Evolutionary conservation across 2,329 filamentous ascomycete genomes (phyloP), one percentile per base, ranked within the genome.

Genomic region (Pestalotiopsis sp.): DNA sequence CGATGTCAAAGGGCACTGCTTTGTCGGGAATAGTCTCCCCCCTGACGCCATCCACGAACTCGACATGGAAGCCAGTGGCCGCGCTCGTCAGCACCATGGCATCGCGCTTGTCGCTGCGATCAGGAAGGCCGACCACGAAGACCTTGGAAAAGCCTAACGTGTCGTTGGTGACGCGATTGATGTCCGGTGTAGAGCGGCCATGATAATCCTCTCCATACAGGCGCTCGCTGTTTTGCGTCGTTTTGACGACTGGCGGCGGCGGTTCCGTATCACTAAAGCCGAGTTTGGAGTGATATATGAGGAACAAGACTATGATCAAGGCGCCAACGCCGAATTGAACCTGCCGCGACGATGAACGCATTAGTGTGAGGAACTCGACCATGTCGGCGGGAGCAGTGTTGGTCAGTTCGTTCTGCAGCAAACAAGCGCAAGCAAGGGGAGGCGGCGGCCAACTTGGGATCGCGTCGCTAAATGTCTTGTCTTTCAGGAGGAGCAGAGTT

Each of bases 21-120:
- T 84, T 84, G 57, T 83, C 79, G 1, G 74, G 69, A 1, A 85
- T 72, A 1, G 75, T 76, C 9, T 79, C 76, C 1, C 82, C 81
- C 14, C 73, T 68, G 4, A 85, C 79, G 1, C 82, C 84, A 60
- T 82, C 78, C 9, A 85, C 73, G 73, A 79, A 84, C 5, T 83
- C 79, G 0, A 84, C 69, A 7, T 79, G 76, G 69, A 86, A 78
- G 0, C 78, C 80, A 1, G 79, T 80, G n/a, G 84, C 66, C 1
- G 80, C 77, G 20, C 82, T 78, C 14, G 81, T 78, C 4, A 86
- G 71, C 0, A 79, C 74, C 6, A 86, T 75, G 3, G 80, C 81
- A 78, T 86, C 85, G 61, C 81, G 79, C 68, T 84, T 83, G 70
- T 86, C 85, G 1, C 81, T 80, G 39, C 84, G 77, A 49, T 81